Base-by-base conservation (phyloP, 768 basidiomycete genomes). In the Saitozyma sp. region DNA sequence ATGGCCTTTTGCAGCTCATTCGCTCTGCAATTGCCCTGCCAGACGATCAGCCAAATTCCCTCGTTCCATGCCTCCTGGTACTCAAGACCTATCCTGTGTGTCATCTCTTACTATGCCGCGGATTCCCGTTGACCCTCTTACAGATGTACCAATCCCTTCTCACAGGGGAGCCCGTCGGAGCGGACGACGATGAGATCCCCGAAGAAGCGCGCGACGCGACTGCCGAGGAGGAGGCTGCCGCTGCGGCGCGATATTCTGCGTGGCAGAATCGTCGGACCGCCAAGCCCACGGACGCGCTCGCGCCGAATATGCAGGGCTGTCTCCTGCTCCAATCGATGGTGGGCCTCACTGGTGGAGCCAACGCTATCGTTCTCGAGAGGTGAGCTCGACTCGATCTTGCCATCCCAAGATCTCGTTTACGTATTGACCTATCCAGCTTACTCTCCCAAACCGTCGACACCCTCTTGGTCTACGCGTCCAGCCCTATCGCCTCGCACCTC, bases 271-370 rank as follows among this genome's bases (percentile, higher is more conserved):
- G 76, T 39, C 61, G 78, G 41, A 66, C 45, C 3, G 64, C 62
- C 6, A 69, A 70, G 46, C 58, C 73, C 52, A 71, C 70, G 61
- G 63, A 68, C 69, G 81, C 82, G 1, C 73, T 86, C 48, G 88
- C 87, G 71, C 86, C 88, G 8, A 89, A 86, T 69, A 84, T 88
- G 11, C 91, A 92, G 75, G 95, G 95, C 1, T 89, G 90, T 3
- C 79, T 97, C 16, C 80, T 99, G 11, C 79, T 97, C 2, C 93
- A 98, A 78, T 87, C 89, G 3, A 80, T 97, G 62, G 83, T 97
- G 29, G 84, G 83, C 39, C 83, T 96, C 20, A 79, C 85, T 0
- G 82, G 84, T 9, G 86, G 88, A 1, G 84, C 88, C 67, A 89
- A 90, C 70, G 82, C 84, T 52, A 79, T 85, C 20, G 86, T 93